Evolutionary conservation across 257 asterid species (phyloP), one percentile per base, ranked within the genome.

Genomic region (Cruciata laevipes): DNA sequence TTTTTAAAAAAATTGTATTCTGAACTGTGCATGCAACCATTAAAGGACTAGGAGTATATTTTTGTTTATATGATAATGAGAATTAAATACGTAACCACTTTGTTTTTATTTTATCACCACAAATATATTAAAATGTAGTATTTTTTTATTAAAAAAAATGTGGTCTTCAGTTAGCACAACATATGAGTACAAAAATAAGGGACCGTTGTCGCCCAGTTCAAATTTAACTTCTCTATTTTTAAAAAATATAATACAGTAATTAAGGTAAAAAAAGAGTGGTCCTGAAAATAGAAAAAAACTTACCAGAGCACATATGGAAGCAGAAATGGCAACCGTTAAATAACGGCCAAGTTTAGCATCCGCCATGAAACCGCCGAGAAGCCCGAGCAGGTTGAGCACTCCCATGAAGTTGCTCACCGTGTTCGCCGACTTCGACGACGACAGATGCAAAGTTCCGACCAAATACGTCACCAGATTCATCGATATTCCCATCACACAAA

Each of bases 331-430:
- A 40, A 90, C 95, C 0, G 97, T 88, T 74, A 78, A 60, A 66
- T 85, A 90, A 66, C 97, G 92, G 67, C 97, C 96, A 44, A 90
- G 93, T 63, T 75, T 86, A 65, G 97, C 97, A 74, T 90, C 97
- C 7, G 96, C 97, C 42, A 84, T 62, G 74, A 90, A 90, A 38
- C 97, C 97, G 14, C 97, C 97, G 0, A 90, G 80, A 69, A 88
- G 95, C 32, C 93, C 95, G 16, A 90, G 84, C 24, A 90, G 89
- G 68, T 90, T 90, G 62, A 90, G 89, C 32, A 96, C 85, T 27
- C 97, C 97, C 96, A 90, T 83, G 83, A 90, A 90, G 44, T 90
- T 86, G 13, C 93, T 90, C 72, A 90, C 97, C 21, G 82, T 83
- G 27, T 80, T 90, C 7, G 97, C 95, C 0, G 97, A 88, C 66